Evolutionary conservation across 345 rosid genomes (phyloP), one percentile per base, ranked within the genome.

Genomic region (Eutrema japonicum): DNA sequence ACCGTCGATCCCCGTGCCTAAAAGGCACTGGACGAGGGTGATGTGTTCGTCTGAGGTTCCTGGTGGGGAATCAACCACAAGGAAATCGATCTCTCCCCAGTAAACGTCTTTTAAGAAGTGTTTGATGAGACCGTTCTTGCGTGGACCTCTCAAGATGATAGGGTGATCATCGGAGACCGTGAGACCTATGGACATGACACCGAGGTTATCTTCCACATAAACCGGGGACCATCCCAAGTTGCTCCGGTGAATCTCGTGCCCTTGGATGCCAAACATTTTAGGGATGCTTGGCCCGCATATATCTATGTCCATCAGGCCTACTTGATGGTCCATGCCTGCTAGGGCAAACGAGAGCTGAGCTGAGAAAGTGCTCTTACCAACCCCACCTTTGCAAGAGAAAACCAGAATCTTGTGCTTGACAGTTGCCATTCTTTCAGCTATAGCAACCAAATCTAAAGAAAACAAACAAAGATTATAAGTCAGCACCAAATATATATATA

Each of bases 231-330:
- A 91, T 47, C 98, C 98, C 10, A 85, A 90, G 82, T 88, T 94
- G 82, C 96, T 91, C 77, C 85, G 85, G 86, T 89, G 88, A 78
- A 88, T 83, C 54, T 81, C 93, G 77, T 89, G 93, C 63, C 98
- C 97, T 80, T 94, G 96, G 13, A 88, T 85, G 7, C 93, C 92
- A 38, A 91, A 92, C 98, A 94, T 94, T 79, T 91, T 94, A 0
- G 98, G 97, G 63, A 94, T 89, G 86, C 97, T 94, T 37, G 98
- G 98, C 11, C 98, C 97, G 7, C 97, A 94, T 29, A 94, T 89
- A 77, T 91, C 97, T 38, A 94, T 85, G 72, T 94, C 97, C 53
- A 91, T 75, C 35, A 91, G 84, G 45, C 98, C 98, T 35, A 94
- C 96, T 81, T 89, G 96, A 72, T 87, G 86, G 65, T 87, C 90